A percentile compares a stretch with the other conserved stretches of the same genome.
Evolutionary conservation across 1,284 basidiomycete genomes (phyloP).

Genomic region (Marasmius sp.): DNA sequence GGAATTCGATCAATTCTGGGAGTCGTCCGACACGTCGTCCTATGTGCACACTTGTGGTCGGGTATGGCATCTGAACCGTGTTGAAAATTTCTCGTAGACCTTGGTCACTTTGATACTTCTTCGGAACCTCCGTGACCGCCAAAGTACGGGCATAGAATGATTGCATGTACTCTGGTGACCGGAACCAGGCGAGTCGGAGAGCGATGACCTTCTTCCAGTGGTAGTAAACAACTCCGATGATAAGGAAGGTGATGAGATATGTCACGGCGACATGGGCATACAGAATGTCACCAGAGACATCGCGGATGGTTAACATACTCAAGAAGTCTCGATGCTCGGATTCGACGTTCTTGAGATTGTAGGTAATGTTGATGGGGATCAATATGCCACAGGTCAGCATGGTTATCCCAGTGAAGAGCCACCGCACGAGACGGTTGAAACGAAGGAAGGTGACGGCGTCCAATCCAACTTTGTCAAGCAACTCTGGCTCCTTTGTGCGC

Average conservation of each 20-base stretch:
- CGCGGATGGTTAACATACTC: conserved; percentile 77
- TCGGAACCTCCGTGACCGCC: conserved; percentile 71
- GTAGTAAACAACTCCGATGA: conserved; percentile 64
- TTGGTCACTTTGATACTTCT: conserved; percentile 75
- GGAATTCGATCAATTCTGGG: conserved; percentile 78
- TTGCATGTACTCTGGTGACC: conserved; percentile 73
- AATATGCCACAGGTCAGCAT: conserved; percentile 72
- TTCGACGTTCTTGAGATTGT: conserved; percentile 61
- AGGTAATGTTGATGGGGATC: conserved; percentile 76
- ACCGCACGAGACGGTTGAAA: conserved; percentile 86
- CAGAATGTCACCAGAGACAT: conserved; percentile 65
- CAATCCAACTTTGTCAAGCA: conserved; percentile 88
- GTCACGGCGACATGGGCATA: conserved; percentile 77
- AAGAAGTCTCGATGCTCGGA: conserved; percentile 56
- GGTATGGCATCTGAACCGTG: conserved; percentile 75
- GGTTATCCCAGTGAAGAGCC: conserved; percentile 72
- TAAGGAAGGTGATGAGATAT: conserved; percentile 71
- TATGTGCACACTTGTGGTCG: conserved; percentile 82
- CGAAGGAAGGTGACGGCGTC: conserved; percentile 94
- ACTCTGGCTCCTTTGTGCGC: conserved; percentile 81
- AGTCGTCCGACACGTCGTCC: conserved; percentile 74
- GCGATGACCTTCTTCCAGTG: conserved; percentile 77
- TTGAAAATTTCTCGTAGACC: conserved; percentile 74
- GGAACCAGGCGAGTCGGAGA: conserved; percentile 71
- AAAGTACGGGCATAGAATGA: conserved; percentile 82